Evolutionary conservation across 331 rosid genomes (phyloP).

Genomic region (Cydonia oblonga): DNA sequence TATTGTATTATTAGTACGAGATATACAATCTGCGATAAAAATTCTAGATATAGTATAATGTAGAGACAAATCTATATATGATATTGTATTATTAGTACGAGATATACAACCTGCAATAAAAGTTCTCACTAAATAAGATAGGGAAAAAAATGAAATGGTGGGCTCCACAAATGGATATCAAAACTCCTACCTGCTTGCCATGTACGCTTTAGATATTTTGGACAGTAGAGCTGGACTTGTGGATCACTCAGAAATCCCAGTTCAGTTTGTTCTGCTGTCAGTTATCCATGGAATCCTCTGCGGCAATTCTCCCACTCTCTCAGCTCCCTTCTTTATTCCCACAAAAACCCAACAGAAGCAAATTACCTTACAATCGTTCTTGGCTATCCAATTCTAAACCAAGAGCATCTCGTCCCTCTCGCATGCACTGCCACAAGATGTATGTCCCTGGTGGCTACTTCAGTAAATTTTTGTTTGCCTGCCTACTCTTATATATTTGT

Average conservation of each 20-base stretch:
- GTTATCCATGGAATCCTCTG: conserved; percentile 45
- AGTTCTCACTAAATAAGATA: no score
- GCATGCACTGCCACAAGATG: conserved; percentile 73
- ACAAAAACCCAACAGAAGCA: conserved; percentile 17
- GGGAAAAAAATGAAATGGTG: background rate
- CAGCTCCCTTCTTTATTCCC: conserved; percentile 40
- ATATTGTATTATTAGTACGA: no score
- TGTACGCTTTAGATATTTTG: conserved; percentile 33
- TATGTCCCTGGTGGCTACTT: conserved; percentile 66
- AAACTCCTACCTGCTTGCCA: background rate
- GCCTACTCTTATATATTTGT: no score
- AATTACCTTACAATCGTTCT: conserved; percentile 11
- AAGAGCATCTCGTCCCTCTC: conserved; percentile 27
- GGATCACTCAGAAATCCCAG: background rate
- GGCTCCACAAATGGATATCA: background rate
- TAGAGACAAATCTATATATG: no score
- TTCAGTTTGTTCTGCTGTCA: background rate
- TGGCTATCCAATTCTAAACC: conserved; percentile 29
- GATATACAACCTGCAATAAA: no score
- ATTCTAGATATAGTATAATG: no score
- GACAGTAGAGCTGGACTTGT: background rate
- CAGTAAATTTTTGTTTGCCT: background rate
- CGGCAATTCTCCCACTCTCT: conserved; percentile 28
- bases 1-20: no score
- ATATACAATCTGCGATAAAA: no score